Evolutionary conservation across 1,284 basidiomycete genomes (phyloP), one percentile per base, ranked within the genome.

Genomic region (Austroboletus niveus): DNA sequence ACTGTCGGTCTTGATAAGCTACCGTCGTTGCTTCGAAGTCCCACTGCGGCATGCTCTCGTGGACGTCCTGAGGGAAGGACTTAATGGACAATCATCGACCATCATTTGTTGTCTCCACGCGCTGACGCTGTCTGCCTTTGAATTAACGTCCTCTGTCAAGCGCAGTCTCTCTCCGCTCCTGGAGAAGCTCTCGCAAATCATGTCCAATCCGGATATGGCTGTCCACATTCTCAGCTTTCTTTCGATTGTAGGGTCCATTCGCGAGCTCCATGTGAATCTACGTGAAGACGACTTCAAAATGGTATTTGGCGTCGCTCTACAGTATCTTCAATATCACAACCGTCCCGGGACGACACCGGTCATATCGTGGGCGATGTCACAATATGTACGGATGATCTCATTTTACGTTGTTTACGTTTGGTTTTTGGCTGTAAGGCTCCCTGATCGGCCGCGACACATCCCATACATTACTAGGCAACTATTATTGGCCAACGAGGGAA

Each of bases 191-290:
- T 89, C 91, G 8, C 91, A 92, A 64, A 96, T 99, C 69, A 94
- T 98, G 82, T 94, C 93, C 3, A 95, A 93, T 52, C 87, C 92
- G 4, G 86, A 87, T 46, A 91, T 98, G 78, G 92, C 94, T 4
- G 92, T 97, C 10, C 95, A 99, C 67, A 97, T 99, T 65, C 82
- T 99, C 57, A 93, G 93, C 61, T 92, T 99, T 68, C 82, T 99
- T 31, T 83, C 85, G 44, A 88, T 96, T 54, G 81, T 98, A 45
- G 94, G 92, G 5, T 92, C 94, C 8, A 79, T 84, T 48, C 86
- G 84, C 0, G 71, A 80, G 2, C 76, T 98, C 14, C 93, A 95
- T 69, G 85, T 87, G 54, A 99, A 98, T 71, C 93, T 99, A 60
- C 96, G 92, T 8, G 92, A 96, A 59, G 81, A 78, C 44, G 92